phyloP scores from a whole-genome alignment of 768 basidiomycete genomes.

The Suillus bovinus region DNA sequence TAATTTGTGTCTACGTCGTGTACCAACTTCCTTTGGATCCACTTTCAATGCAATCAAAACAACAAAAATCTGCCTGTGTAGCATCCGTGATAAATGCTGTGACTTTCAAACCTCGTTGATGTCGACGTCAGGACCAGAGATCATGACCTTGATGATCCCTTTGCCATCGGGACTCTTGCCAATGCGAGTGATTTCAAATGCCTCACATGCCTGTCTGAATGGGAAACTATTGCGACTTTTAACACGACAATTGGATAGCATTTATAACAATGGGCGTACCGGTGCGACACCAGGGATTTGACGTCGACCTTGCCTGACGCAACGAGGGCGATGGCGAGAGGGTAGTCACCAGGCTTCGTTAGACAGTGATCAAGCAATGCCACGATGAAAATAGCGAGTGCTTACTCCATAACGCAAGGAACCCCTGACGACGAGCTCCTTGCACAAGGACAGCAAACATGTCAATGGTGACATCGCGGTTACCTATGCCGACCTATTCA shows the following conservation, averaged over 20 bases:
- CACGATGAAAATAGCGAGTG: not conserved
- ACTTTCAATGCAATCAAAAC: not conserved
- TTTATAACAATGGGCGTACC: conserved; percentile 41
- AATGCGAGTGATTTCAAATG: conserved; percentile 77
- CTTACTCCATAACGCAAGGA: conserved; percentile 87
- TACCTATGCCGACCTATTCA: conserved; percentile 81
- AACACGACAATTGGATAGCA: conserved; percentile 1
- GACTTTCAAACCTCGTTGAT: conserved; percentile 38
- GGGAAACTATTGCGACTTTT: conserved; percentile 47
- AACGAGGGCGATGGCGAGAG: conserved; percentile 81
- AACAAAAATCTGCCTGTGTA: not conserved
- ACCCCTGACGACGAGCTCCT: conserved; percentile 82
- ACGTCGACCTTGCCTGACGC: conserved; percentile 82
- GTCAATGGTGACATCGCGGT: conserved; percentile 72
- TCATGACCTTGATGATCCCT: conserved; percentile 86
- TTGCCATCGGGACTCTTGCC: conserved; percentile 88
- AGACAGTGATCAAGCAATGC: conserved; percentile 4
- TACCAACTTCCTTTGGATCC: not conserved
- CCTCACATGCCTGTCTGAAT: conserved; percentile 75
- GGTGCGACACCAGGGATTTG: conserved; percentile 86
- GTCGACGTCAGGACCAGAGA: conserved; percentile 73
- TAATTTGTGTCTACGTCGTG: not conserved
- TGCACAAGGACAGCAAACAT: conserved; percentile 65
- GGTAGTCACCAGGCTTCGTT: conserved; percentile 77
- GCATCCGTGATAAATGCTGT: not conserved